Evolutionary conservation across 176 grass and related monocot genomes (phyloP).

Genomic region (Raddia distichophylla): DNA sequence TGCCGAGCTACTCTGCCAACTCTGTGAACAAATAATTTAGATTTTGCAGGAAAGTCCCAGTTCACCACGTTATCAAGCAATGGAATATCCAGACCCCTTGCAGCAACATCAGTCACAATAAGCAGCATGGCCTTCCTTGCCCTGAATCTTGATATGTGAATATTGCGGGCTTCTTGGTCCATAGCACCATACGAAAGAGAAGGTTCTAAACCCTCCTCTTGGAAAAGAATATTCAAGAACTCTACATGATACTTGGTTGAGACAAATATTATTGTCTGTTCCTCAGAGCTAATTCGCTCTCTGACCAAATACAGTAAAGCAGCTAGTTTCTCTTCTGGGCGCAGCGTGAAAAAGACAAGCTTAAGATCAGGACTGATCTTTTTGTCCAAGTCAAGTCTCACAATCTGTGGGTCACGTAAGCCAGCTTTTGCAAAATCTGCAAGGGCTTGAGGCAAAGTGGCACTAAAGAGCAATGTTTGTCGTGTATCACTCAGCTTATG

Average conservation of each 20-base stretch:
- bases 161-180: slow-evolving; percentile 94
- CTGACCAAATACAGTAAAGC: slow-evolving; percentile 89
- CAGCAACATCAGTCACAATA: slow-evolving; percentile 98
- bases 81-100: slow-evolving; percentile 94
- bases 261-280: slow-evolving; percentile 96
- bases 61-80: slow-evolving; percentile 99
- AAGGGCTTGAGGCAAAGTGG: slow-evolving; percentile 78
- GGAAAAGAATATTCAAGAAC: slow-evolving; percentile 88
- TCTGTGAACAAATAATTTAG: slow-evolving; percentile 94
- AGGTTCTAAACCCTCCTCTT: slow-evolving; percentile 77
- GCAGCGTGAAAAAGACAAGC: slow-evolving; percentile 75
- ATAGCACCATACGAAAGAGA: slow-evolving; percentile 94
- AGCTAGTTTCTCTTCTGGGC: slow-evolving; percentile 90
- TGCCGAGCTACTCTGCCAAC: slow-evolving; percentile 85
- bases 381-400: slow-evolving; percentile 85
- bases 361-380: slow-evolving; percentile 95
- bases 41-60: slow-evolving; percentile 93
- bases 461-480: slow-evolving; percentile 94
- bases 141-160: slow-evolving; percentile 88
- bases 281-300: slow-evolving; percentile 75
- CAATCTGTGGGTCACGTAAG: slow-evolving; percentile 72
- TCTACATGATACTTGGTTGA: slow-evolving; percentile 97
- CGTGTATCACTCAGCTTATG: slow-evolving; percentile 66
- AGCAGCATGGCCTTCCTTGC: slow-evolving; percentile 89
- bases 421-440: slow-evolving; percentile 95